These are phyloP conservation scores for Scleromitrula shiraiana DNA, from an alignment of 2,329 filamentous ascomycete species.

Conservation along the genomic window DNA sequence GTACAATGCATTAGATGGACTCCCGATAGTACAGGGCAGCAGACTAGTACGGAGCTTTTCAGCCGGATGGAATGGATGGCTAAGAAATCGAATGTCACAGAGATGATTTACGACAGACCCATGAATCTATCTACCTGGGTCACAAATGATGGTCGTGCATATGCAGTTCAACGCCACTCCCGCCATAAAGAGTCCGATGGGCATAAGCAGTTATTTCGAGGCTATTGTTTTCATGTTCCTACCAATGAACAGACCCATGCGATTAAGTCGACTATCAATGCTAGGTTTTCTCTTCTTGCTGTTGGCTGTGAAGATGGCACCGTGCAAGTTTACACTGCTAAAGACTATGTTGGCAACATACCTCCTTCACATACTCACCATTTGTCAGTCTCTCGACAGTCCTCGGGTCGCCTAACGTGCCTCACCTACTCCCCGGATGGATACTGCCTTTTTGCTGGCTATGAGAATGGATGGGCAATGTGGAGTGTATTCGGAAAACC, in stretches of 20 bases:
- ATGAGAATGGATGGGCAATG: constrained; percentile 84
- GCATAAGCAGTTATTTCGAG: constrained; percentile 65
- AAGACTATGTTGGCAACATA: constrained; percentile 90
- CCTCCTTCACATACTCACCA: constrained; percentile 73
- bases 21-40: constrained; percentile 69
- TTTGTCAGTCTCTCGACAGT: constrained; percentile 56
- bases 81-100: constrained; percentile 65
- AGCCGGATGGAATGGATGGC: constrained; percentile 80
- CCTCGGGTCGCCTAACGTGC: constrained; percentile 64
- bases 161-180: constrained; percentile 71
- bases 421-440: constrained; percentile 89
- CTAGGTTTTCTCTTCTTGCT: constrained; percentile 86
- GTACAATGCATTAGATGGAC: constrained; percentile 96
- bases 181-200: constrained; percentile 39
- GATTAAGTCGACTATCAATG: constrained; percentile 76
- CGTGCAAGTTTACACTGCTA: constrained; percentile 83
- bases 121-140: constrained; percentile 97
- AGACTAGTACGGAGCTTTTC: constrained; percentile 85
- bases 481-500: constrained; percentile 98
- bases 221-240: constrained; percentile 82
- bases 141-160: constrained; percentile 77
- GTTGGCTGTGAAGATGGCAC: constrained; percentile 73
- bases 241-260: constrained; percentile 52
- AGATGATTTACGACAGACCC: constrained; percentile 89
- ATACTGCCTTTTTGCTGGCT: constrained; percentile 91